These are phyloP conservation scores for Mycena albidolilacea DNA, from an alignment of 768 basidiomycete genomes.

Conservation along the genomic window DNA sequence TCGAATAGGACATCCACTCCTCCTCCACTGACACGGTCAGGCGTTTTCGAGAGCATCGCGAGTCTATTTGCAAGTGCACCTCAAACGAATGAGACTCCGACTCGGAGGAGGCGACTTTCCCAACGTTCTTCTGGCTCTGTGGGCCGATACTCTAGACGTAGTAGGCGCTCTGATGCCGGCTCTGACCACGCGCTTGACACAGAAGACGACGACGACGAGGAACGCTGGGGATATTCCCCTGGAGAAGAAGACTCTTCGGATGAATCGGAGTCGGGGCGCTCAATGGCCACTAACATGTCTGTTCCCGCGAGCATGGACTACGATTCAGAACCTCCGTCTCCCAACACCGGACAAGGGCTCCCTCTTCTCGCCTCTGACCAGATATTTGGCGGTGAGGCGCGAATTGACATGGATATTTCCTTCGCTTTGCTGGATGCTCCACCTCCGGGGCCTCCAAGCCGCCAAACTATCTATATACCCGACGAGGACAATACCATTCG, in stretches of 20 bases:
- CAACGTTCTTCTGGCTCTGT: slow-evolving; percentile 68
- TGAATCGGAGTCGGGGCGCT: slow-evolving; percentile 52
- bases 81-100: slow-evolving; percentile 53
- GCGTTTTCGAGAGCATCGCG: slow-evolving; percentile 77
- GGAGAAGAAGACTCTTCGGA: slow-evolving; percentile 78
- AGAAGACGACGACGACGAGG: slow-evolving; percentile 70
- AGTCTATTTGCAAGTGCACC: slow-evolving; percentile 73
- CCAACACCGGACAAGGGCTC: slow-evolving; percentile 64
- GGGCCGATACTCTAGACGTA: slow-evolving; percentile 66
- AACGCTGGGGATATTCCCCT: slow-evolving; percentile 95
- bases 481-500: slow-evolving; percentile 94
- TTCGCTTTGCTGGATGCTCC: slow-evolving; percentile 78
- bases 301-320: slow-evolving; percentile 76
- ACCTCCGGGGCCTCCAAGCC: slow-evolving; percentile 84
- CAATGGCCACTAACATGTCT: slow-evolving; percentile 59
- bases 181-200: slow-evolving; percentile 72
- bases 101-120: slow-evolving; percentile 66
- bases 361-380: slow-evolving; percentile 83
- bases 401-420: slow-evolving; percentile 84
- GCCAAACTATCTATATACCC: slow-evolving; percentile 87
- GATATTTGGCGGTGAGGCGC: slow-evolving; percentile 86
- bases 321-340: slow-evolving; percentile 80
- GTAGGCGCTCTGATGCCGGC: slow-evolving; percentile 67
- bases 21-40: slow-evolving; percentile 49
- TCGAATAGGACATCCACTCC: slow-evolving; percentile 52